These are phyloP conservation scores for Ustilago hordei DNA, from an alignment of 1,284 basidiomycete genomes.

Conservation along the genomic window DNA sequence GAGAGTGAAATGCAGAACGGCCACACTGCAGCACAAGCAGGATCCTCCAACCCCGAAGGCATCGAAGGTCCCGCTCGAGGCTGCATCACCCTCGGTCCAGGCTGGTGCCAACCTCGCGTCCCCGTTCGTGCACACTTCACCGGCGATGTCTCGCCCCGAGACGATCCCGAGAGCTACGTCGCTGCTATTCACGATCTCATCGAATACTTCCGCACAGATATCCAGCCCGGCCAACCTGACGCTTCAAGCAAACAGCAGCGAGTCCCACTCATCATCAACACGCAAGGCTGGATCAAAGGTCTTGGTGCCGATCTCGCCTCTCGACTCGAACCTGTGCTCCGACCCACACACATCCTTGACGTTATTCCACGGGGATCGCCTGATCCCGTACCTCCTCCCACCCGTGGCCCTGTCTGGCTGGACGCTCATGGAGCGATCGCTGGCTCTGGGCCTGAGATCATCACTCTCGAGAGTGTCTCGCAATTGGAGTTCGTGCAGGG, in stretches of 20 bases:
- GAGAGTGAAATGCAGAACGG: not conserved
- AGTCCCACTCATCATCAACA: constrained; percentile 88
- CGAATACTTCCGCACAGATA: constrained; percentile 72
- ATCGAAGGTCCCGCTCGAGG: not conserved
- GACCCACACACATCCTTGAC: constrained; percentile 78
- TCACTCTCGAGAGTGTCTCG: constrained; percentile 36
- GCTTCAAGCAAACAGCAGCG: constrained; percentile 7
- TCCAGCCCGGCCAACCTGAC: constrained; percentile 22
- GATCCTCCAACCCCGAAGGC: not conserved
- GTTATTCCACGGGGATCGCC: constrained; percentile 30
- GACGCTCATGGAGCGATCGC: constrained; percentile 42
- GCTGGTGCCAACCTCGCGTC: constrained; percentile 72
- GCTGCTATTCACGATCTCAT: constrained; percentile 78
- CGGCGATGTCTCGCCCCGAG: constrained; percentile 82
- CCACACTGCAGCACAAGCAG: not conserved
- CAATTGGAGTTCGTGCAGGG: constrained; percentile 35
- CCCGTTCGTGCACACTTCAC: constrained; percentile 85
- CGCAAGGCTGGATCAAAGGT: constrained; percentile 96
- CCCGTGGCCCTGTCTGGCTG: constrained; percentile 32
- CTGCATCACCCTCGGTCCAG: constrained; percentile 48
- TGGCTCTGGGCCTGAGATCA: constrained; percentile 28
- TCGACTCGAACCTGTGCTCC: constrained; percentile 78
- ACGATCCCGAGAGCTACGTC: constrained; percentile 84
- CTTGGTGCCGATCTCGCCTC: constrained; percentile 84
- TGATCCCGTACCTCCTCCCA: constrained; percentile 13